Evolutionary conservation across 2,329 filamentous ascomycete species (phyloP).

Genomic region (Aspergillus tanneri): DNA sequence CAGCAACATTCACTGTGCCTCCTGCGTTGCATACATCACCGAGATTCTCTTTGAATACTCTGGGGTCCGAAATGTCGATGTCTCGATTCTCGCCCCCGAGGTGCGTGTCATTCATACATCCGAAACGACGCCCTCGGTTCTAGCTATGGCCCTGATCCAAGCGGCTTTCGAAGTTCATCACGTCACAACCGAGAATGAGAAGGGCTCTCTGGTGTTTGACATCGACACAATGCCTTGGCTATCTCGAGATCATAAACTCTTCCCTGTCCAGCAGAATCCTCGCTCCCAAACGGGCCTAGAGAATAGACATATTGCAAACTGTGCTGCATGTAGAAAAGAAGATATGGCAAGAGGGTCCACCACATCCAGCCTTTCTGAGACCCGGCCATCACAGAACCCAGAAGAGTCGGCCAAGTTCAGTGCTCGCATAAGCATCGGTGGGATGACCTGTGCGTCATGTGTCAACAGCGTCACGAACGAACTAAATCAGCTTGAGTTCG

Average conservation of each 20-base stretch:
- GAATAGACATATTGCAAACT: constrained; percentile 49
- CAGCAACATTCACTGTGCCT: constrained; percentile 51
- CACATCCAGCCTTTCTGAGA: constrained; percentile 14
- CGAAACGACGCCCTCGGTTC: constrained; percentile 30
- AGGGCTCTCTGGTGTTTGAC: constrained; percentile 33
- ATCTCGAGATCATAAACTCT: constrained; percentile 26
- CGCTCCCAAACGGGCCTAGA: constrained; percentile 21
- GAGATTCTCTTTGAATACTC: constrained; percentile 42
- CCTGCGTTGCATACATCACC: constrained; percentile 48
- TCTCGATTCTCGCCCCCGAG: constrained; percentile 46
- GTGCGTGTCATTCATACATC: constrained; percentile 42
- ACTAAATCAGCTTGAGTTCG: constrained; percentile 58
- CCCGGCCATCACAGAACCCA: background rate
- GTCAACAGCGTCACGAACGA: constrained; percentile 61
- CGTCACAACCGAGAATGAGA: constrained; percentile 41
- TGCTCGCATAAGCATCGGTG: constrained; percentile 55
- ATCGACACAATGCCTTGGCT: constrained; percentile 37
- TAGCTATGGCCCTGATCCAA: constrained; percentile 42
- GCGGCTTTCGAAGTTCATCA: constrained; percentile 50
- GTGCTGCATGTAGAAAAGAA: constrained; percentile 50
- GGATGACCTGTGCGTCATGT: constrained; percentile 74
- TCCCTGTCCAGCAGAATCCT: constrained; percentile 21
- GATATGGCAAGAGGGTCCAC: constrained; percentile 25
- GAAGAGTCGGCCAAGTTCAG: constrained; percentile 20
- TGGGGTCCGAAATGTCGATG: constrained; percentile 39